Evolutionary conservation across 2,329 filamentous ascomycete genomes (phyloP).

Genomic region (Calonectria montana): DNA sequence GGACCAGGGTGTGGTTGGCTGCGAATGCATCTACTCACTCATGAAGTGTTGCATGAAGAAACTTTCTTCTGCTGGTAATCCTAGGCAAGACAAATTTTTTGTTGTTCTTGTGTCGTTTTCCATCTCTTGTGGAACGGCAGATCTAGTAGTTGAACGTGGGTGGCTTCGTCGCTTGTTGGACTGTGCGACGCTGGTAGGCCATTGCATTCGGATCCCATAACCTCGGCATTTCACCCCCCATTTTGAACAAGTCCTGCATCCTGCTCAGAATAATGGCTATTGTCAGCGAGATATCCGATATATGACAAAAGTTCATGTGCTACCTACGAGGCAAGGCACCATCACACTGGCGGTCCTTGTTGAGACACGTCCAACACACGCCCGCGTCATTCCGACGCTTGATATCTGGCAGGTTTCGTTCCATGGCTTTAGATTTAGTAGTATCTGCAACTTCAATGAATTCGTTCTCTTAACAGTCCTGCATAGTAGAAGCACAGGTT

Average conservation of each 20-base stretch:
- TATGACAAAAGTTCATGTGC: background rate
- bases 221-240: constrained; percentile 11
- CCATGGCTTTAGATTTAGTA: background rate
- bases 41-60: constrained; percentile 26
- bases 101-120: background rate
- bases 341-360: constrained; percentile 2
- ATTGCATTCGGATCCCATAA: constrained; percentile 14
- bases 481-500: background rate
- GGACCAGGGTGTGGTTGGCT: background rate
- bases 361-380: constrained; percentile 13
- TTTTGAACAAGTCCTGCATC: constrained; percentile 6
- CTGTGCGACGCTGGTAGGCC: constrained; percentile 5
- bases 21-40: background rate
- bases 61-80: constrained; percentile 18
- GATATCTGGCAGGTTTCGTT: background rate
- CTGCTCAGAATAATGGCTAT: background rate
- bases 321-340: constrained; percentile 6
- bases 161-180: constrained; percentile 2
- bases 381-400: constrained; percentile 12
- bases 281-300: background rate
- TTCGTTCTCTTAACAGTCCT: background rate
- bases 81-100: background rate
- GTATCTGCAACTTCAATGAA: background rate
- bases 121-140: background rate
- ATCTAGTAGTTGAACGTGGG: background rate